Evolutionary conservation across 2,329 filamentous ascomycete genomes (phyloP).

Genomic region (Colletotrichum chlorophyti): DNA sequence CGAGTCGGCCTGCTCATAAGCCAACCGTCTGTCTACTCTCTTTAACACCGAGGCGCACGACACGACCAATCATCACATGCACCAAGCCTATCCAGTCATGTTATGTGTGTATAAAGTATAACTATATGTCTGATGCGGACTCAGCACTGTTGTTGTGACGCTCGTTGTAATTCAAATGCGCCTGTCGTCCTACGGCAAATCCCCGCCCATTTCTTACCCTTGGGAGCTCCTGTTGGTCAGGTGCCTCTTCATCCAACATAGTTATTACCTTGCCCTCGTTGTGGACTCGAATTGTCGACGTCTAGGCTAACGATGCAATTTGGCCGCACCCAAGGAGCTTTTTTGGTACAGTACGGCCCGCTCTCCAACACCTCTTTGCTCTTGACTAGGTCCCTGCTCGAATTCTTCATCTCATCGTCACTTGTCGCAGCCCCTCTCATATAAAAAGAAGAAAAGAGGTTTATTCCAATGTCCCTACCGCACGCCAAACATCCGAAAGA

Average conservation of each 20-base stretch:
- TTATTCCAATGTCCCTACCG: constrained; percentile 29
- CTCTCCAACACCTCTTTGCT: constrained; percentile 9
- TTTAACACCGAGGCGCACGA: too few relatives aligned
- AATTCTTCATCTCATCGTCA: constrained; percentile 12
- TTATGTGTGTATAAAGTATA: constrained; percentile 15
- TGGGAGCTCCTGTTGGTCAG: neutral
- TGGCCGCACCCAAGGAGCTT: constrained; percentile 25
- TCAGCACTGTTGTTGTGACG: constrained; percentile 13
- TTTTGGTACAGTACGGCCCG: constrained; percentile 13
- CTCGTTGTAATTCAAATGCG: constrained; percentile 16
- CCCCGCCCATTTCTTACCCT: constrained; percentile 10
- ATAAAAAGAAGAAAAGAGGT: constrained; percentile 24
- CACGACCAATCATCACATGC: neutral
- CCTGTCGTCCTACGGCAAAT: constrained; percentile 3
- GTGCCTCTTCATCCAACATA: neutral
- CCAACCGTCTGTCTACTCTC: too few relatives aligned
- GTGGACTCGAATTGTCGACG: constrained; percentile 8
- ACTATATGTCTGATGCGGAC: constrained; percentile 20
- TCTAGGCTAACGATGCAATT: constrained; percentile 20
- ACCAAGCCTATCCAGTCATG: neutral
- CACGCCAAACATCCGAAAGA: constrained; percentile 29
- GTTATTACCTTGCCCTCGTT: constrained; percentile 12
- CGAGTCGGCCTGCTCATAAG: too few relatives aligned
- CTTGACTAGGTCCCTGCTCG: constrained; percentile 1
- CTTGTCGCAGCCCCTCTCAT: constrained; percentile 7